Base-by-base conservation (phyloP, 768 basidiomycete species). In the Termitomyces sp. region DNA sequence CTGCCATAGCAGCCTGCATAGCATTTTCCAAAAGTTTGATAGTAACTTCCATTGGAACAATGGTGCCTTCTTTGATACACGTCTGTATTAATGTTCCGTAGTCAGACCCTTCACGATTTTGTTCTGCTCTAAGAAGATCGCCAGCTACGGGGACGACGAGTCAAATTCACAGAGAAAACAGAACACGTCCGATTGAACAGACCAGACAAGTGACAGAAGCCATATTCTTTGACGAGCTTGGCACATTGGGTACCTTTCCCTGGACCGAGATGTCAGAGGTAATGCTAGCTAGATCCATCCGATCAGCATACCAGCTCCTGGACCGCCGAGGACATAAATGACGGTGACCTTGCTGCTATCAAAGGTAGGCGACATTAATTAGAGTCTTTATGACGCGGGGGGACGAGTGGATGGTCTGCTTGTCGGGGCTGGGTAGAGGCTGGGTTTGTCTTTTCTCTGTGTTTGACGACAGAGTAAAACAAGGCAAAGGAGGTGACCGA, bases 201-300 rank as follows among this genome's bases (percentile, higher is more conserved):
- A 94, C 94, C 94, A 45, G 94, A 97, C 46, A 99, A 84, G 76
- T 99, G 97, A 64, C 85, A 88, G 70, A 98, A 98, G 54, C 82
- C 80, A 67, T 90, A 95, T 54, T 91, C 88, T 47, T 85, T 65
- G 15, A 98, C 95, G 51, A 98, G 86, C 54, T 77, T 81, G 26
- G 78, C 82, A 68, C 94, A 98, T 71, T 98, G 97, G 0, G 97
- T 98, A 46, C 97, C 97, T 71, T 98, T 98, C 58, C 95, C 95
- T 95, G 62, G 36, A 15, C 9, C 26, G n/a, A n/a, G 6, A 52
- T 29, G 49, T 55, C 36, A 57, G 29, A 49, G 22, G n/a, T 37
- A 56, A 47, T 55, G 50, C n/a, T n/a, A n/a, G 29, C 59, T 53
- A 31, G 58, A 31, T 42, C 44, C 20, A 51, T 26, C 18, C 26